A percentile compares a stretch with the other conserved stretches of the same genome.
phyloP scores from a whole-genome alignment of 2,329 filamentous ascomycete genomes.

The Neospermospora avenae region DNA sequence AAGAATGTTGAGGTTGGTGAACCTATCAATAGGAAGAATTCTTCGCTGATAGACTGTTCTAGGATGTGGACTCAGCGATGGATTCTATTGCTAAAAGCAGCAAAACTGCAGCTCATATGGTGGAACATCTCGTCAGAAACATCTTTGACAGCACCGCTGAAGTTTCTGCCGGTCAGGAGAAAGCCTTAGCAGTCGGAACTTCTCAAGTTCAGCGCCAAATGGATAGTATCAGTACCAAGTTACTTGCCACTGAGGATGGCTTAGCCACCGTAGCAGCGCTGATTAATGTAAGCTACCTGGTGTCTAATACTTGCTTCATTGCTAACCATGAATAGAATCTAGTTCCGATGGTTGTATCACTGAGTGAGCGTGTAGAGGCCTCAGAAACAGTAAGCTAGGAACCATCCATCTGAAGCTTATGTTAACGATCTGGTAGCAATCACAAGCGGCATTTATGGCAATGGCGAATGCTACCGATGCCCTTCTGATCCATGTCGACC shows the following conservation, averaged over 20 bases:
- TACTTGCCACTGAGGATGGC: slow-evolving; percentile 23
- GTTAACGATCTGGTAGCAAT: slow-evolving; percentile 22
- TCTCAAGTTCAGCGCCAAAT: slow-evolving; percentile 21
- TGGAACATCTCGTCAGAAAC: slow-evolving; percentile 19
- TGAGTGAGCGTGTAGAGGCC: slow-evolving; percentile 25
- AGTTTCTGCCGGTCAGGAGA: slow-evolving; percentile 30
- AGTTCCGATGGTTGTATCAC: slow-evolving; percentile 20
- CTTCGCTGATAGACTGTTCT: slow-evolving; percentile 2
- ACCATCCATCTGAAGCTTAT: neutral
- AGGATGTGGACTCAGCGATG: slow-evolving; percentile 23
- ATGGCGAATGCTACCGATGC: slow-evolving; percentile 29
- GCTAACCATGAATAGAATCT: slow-evolving; percentile 18
- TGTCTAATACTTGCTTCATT: neutral
- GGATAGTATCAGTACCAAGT: slow-evolving; percentile 22
- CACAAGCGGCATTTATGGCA: slow-evolving; percentile 18
- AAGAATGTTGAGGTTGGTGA: slow-evolving; percentile 23
- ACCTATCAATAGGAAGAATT: neutral
- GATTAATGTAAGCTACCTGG: slow-evolving; percentile 20
- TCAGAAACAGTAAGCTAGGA: slow-evolving; percentile 24
- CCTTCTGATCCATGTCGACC: slow-evolving; percentile 24
- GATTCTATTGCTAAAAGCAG: slow-evolving; percentile 18
- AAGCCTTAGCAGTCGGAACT: slow-evolving; percentile 26
- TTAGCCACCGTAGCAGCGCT: slow-evolving; percentile 16
- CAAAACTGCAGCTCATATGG: slow-evolving; percentile 14
- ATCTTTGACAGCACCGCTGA: slow-evolving; percentile 28